phyloP scores from a whole-genome alignment of 2,329 filamentous ascomycete species.

The Claviceps humidiphila region DNA sequence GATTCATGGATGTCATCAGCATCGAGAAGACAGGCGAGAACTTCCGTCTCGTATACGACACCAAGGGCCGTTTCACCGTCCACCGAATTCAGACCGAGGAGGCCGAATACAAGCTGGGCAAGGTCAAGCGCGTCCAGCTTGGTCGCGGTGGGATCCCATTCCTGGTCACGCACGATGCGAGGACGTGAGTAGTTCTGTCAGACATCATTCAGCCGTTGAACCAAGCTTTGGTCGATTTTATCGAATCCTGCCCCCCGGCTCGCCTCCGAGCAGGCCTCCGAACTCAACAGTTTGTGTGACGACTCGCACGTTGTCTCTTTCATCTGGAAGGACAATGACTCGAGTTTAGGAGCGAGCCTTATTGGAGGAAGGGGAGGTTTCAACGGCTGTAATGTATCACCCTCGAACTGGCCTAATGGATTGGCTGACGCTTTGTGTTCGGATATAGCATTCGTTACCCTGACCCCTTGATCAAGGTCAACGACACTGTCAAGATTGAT shows the following conservation, averaged over 20 bases:
- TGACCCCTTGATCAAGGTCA: conserved; percentile 96
- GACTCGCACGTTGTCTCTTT: not conserved
- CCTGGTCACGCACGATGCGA: conserved; percentile 99
- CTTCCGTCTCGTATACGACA: conserved; percentile 99
- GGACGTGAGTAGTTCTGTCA: conserved; percentile 91
- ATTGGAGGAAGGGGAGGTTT: conserved; percentile 8
- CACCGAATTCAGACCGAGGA: conserved; percentile 98
- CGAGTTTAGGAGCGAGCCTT: not conserved
- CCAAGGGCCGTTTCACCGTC: conserved; percentile 99
- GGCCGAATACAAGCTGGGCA: conserved; percentile 99
- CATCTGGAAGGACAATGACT: not conserved
- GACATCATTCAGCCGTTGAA: conserved; percentile 99
- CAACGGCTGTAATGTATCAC: conserved; percentile 49
- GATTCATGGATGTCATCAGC: conserved; percentile 98
- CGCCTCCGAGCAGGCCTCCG: conserved; percentile 7
- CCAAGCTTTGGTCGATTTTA: conserved; percentile 79
- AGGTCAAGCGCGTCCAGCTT: conserved; percentile 99
- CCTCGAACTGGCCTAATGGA: conserved; percentile 7
- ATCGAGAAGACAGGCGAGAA: conserved; percentile 99
- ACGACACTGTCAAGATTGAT: conserved; percentile 99
- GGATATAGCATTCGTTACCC: conserved; percentile 87
- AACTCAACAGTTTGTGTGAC: conserved; percentile 6
- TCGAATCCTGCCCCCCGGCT: conserved; percentile 12
- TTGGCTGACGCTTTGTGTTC: conserved; percentile 20
- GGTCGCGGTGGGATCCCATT: conserved; percentile 99